A percentile compares a stretch with the other conserved stretches of the same genome.
Conservation (phyloP, 2,329 filamentous ascomycete genomes). For the Botryosphaeria dothidea region DNA sequence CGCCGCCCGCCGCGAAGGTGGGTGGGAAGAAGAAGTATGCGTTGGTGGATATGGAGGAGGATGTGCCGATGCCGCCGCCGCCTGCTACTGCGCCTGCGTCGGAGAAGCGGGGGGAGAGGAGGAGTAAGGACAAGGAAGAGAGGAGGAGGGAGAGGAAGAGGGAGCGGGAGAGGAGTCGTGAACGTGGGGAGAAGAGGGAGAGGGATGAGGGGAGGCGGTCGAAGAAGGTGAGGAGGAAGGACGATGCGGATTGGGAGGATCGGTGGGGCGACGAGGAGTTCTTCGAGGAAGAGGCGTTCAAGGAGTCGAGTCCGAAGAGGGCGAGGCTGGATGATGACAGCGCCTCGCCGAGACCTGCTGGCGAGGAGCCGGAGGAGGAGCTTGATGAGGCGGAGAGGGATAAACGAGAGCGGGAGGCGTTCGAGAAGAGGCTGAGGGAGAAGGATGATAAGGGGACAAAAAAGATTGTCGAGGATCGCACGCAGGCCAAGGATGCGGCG, state of each 20-base stretch:
- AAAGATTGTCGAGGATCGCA: conserved; percentile 64
- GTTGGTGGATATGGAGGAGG: conserved; percentile 57
- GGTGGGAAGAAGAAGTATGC: conserved; percentile 49
- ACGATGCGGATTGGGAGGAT: conserved; percentile 66
- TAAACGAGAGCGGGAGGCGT: conserved; percentile 74
- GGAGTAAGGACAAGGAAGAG: conserved; percentile 26
- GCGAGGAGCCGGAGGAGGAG: conserved; percentile 42
- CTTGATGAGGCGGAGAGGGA: conserved; percentile 19
- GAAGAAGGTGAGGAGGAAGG: conserved; percentile 45
- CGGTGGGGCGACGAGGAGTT: conserved; percentile 80
- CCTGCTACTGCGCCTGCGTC: conserved; percentile 23
- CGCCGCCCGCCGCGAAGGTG: too few species aligned
- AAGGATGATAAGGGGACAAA: conserved; percentile 72
- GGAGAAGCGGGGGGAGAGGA: conserved; percentile 23
- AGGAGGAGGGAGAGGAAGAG: conserved; percentile 25
- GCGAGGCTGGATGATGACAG: conserved; percentile 49
- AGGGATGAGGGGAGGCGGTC: conserved; percentile 39
- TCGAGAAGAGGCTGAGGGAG: conserved; percentile 71
- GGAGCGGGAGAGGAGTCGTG: conserved; percentile 40
- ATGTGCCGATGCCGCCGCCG: conserved; percentile 30
- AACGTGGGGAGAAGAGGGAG: conserved; percentile 36
- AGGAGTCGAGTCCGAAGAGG: conserved; percentile 70
- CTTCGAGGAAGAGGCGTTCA: conserved; percentile 59
- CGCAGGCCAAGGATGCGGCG: conserved; percentile 55
- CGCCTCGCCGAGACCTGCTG: conserved; percentile 42